Conservation (phyloP, 2,329 filamentous ascomycete genomes). For the Plectosphaerella plurivora region DNA sequence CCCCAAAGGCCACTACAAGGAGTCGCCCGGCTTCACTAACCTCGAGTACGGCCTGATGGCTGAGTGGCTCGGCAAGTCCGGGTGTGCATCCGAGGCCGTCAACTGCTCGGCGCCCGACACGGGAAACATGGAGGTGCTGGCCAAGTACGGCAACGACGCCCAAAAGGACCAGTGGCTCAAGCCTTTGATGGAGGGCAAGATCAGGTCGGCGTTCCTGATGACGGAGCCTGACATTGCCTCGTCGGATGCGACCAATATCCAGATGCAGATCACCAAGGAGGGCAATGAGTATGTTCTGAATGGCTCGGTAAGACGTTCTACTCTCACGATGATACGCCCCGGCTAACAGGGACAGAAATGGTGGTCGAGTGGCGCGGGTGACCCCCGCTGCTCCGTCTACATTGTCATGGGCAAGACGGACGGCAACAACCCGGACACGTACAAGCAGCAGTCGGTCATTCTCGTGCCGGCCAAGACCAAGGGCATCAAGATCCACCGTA, state of each 20-base stretch:
- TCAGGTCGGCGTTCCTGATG: constrained; percentile 89
- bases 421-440: constrained; percentile 67
- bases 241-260: constrained; percentile 89
- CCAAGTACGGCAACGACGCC: constrained; percentile 81
- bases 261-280: constrained; percentile 75
- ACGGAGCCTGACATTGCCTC: constrained; percentile 86
- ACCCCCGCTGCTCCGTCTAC: constrained; percentile 88
- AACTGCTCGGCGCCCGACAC: constrained; percentile 92
- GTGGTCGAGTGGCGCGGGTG: constrained; percentile 96
- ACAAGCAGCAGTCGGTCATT: constrained; percentile 90
- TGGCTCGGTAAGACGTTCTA: constrained; percentile 59
- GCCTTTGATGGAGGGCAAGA: constrained; percentile 78
- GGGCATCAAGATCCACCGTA: constrained; percentile 88
- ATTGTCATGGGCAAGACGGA: constrained; percentile 96
- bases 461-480: constrained; percentile 77
- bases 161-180: constrained; percentile 83
- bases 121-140: constrained; percentile 92
- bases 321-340: constrained; percentile 2
- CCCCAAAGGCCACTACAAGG: constrained; percentile 89
- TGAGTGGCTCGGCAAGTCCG: constrained; percentile 86
- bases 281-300: constrained; percentile 90
- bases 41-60: constrained; percentile 98
- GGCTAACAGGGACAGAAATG: constrained; percentile 65
- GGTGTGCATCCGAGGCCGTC: constrained; percentile 76
- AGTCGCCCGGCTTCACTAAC: constrained; percentile 91